These are phyloP conservation scores for Daphne laureola DNA, from an alignment of 441 rosid species.

Conservation along the genomic window DNA sequence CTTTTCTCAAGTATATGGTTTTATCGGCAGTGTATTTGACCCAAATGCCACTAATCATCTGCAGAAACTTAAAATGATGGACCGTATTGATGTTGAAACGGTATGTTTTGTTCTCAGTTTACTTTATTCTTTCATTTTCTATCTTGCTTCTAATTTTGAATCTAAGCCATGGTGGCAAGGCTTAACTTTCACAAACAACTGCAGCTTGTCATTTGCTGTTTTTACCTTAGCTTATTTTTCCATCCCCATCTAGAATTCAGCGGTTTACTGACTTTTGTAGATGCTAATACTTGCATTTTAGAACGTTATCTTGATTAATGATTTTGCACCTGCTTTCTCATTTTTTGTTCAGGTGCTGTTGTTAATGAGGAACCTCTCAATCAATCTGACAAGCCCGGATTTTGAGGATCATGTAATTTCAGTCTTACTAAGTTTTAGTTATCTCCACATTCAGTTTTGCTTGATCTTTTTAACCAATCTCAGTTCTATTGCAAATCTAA, in stretches of 20 bases:
- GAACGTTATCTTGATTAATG: no score
- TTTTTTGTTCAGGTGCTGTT: slow-evolving; percentile 36
- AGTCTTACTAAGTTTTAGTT: slow-evolving; percentile 8
- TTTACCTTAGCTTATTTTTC: no score
- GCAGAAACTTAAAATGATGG: slow-evolving; percentile 56
- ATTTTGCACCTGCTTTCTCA: slow-evolving; percentile 9
- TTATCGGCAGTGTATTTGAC: slow-evolving; percentile 64
- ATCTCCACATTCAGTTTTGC: no score
- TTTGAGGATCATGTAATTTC: slow-evolving; percentile 58
- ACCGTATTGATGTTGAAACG: slow-evolving; percentile 60
- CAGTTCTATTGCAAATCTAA: no score
- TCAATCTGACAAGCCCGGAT: slow-evolving; percentile 55
- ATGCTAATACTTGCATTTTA: no score
- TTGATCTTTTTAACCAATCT: no score
- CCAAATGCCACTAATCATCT: slow-evolving; percentile 41
- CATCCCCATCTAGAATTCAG: no score
- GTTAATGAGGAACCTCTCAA: slow-evolving; percentile 56
- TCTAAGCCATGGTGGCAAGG: no score
- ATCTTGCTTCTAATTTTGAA: background rate
- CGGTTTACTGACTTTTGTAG: no score
- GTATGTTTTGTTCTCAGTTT: slow-evolving; percentile 25
- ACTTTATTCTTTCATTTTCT: background rate
- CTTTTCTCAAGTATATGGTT: slow-evolving; percentile 53
- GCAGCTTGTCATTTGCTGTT: no score
- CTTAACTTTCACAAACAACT: no score